phyloP scores from a whole-genome alignment of 2,329 filamentous ascomycete species.

The Ophiosphaerella narmari region DNA sequence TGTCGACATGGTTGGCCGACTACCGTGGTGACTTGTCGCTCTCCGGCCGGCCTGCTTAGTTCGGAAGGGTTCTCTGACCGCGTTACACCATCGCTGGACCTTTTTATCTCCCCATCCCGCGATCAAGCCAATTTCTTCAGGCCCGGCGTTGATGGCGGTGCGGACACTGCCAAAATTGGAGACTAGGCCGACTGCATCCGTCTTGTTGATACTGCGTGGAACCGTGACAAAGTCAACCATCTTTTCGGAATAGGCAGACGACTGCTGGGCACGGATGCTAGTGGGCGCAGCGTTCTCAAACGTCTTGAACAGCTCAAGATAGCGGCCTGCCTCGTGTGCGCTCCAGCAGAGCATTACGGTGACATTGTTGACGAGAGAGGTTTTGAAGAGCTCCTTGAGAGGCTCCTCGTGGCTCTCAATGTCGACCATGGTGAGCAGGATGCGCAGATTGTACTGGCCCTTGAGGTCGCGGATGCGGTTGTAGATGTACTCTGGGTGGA shows the following conservation, averaged over 20 bases:
- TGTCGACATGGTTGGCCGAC: constrained; percentile 25
- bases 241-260: constrained; percentile 80
- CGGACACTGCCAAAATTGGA: constrained; percentile 89
- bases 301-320: constrained; percentile 92
- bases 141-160: constrained; percentile 83
- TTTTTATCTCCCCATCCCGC: constrained; percentile 96
- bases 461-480: constrained; percentile 83
- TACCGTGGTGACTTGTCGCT: constrained; percentile 46
- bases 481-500: constrained; percentile 98
- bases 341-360: constrained; percentile 95
- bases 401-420: constrained; percentile 92
- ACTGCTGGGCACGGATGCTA: constrained; percentile 84
- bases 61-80: constrained; percentile 84
- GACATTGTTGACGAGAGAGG: constrained; percentile 87
- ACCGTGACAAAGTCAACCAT: constrained; percentile 92
- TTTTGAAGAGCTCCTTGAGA: constrained; percentile 88
- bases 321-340: constrained; percentile 88
- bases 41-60: constrained; percentile 70
- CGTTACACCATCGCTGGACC: constrained; percentile 80
- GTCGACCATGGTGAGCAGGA: constrained; percentile 90
- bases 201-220: constrained; percentile 89
- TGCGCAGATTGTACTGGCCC: constrained; percentile 82
- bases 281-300: constrained; percentile 84
- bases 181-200: constrained; percentile 87
- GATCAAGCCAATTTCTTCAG: constrained; percentile 84